Evolutionary conservation across 768 basidiomycete genomes (phyloP).

Genomic region (Suillus subalutaceus): DNA sequence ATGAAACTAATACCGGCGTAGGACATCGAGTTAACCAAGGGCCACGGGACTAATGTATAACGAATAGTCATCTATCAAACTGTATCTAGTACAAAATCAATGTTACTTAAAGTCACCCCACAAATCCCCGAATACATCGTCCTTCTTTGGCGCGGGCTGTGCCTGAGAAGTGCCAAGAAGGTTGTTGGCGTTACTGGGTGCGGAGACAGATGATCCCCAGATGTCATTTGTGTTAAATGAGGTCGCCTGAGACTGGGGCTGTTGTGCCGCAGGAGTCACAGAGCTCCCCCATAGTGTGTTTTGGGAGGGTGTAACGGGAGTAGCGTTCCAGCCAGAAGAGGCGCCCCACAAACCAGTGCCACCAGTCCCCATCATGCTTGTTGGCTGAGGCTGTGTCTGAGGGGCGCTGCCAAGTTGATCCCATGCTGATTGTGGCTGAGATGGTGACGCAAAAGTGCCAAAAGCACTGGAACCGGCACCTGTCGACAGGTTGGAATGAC

Average conservation of each 20-base stretch:
- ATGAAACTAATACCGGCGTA: not conserved
- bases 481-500: conserved; percentile 25
- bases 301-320: conserved; percentile 30
- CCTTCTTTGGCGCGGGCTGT: conserved; percentile 55
- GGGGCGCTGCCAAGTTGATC: conserved; percentile 25
- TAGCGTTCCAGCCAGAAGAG: conserved; percentile 62
- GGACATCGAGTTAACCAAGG: conserved; percentile 5
- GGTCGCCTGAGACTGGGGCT: conserved; percentile 28
- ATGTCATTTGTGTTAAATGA: conserved; percentile 51
- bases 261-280: conserved; percentile 17
- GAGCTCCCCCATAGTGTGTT: conserved; percentile 39
- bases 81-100: conserved; percentile 3
- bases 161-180: conserved; percentile 34
- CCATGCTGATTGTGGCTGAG: conserved; percentile 30
- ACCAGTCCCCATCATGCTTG: conserved; percentile 56
- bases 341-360: conserved; percentile 69
- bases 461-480: conserved; percentile 32
- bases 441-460: conserved; percentile 38
- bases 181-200: conserved; percentile 34
- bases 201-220: conserved; percentile 50
- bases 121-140: conserved; percentile 80
- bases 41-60: not conserved
- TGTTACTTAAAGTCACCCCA: conserved; percentile 82
- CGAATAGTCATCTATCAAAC: not conserved
- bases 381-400: conserved; percentile 33